Percentiles rank a stretch among this genome's conserved stretches.
phyloP scores from a whole-genome alignment of 306 rosid species.

The Betula pendula region DNA sequence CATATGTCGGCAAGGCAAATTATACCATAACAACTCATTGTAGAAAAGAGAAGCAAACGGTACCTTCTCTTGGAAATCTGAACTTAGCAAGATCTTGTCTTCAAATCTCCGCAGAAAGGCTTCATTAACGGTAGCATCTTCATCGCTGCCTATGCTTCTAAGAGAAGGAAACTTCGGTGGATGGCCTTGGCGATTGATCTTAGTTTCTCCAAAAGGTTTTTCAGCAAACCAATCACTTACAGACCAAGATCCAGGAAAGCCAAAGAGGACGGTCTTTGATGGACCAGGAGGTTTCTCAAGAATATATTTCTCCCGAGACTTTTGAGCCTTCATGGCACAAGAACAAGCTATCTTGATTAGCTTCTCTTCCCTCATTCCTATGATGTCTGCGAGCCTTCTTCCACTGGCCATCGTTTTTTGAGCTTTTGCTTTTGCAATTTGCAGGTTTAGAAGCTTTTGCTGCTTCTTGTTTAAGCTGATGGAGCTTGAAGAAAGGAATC shows the following conservation, averaged over 20 bases:
- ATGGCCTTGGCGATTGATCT: slow-evolving; percentile 24
- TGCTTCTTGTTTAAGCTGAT: background rate
- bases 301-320: slow-evolving; percentile 25
- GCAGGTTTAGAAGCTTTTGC: background rate
- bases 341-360: slow-evolving; percentile 35
- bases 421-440: background rate
- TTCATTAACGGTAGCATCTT: slow-evolving; percentile 49
- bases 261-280: slow-evolving; percentile 34
- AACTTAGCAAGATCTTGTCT: background rate
- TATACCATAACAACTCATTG: background rate
- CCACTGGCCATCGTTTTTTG: slow-evolving; percentile 33
- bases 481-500: background rate
- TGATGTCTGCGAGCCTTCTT: slow-evolving; percentile 35
- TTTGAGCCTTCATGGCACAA: slow-evolving; percentile 44
- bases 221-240: slow-evolving; percentile 39
- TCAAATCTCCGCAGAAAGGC: slow-evolving; percentile 49
- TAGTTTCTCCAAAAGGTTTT: slow-evolving; percentile 44
- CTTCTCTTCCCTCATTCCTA: slow-evolving; percentile 35
- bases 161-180: slow-evolving; percentile 43
- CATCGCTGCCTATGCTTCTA: slow-evolving; percentile 63
- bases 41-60: background rate
- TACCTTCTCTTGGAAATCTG: background rate
- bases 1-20: background rate
- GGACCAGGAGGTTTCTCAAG: slow-evolving; percentile 15
- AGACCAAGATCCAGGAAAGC: slow-evolving; percentile 56